Conservation (phyloP, 2,329 filamentous ascomycete species). For the Pseudocercospora fuligena region DNA sequence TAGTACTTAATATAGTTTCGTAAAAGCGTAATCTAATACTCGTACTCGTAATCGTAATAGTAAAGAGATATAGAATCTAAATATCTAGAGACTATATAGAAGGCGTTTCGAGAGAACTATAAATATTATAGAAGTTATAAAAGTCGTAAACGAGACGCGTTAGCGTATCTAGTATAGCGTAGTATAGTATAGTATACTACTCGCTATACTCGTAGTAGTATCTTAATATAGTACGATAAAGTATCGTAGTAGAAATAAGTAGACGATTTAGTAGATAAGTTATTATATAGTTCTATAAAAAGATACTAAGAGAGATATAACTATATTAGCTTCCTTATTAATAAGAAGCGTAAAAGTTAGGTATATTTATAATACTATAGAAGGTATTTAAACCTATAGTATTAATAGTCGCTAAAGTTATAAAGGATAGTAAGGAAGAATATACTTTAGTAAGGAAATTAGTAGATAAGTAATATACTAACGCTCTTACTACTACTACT, state of each 20-base stretch:
- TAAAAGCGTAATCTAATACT: too few relatives aligned
- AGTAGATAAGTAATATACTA: too few relatives aligned
- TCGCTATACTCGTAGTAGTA: not conserved
- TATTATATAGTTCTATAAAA: not conserved
- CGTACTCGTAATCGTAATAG: not conserved
- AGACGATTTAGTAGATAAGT: too few relatives aligned
- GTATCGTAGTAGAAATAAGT: not conserved
- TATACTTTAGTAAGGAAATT: too few relatives aligned
- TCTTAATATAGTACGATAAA: not conserved
- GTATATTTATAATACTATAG: too few relatives aligned
- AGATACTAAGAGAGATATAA: not conserved
- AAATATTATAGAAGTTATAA: not conserved
- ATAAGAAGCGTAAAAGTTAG: not conserved
- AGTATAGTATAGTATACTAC: not conserved
- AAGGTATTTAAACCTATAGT: too few relatives aligned
- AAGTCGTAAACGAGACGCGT: not conserved
- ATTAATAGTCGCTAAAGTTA: too few relatives aligned
- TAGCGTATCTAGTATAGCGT: not conserved
- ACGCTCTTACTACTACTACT: too few relatives aligned
- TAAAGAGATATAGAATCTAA: not conserved
- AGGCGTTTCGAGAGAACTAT: not conserved
- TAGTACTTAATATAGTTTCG: too few relatives aligned
- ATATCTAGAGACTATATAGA: not conserved
- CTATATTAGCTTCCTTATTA: not conserved
- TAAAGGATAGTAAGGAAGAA: too few relatives aligned